These are phyloP conservation scores for Penicillium sp. DNA, from an alignment of 2,329 filamentous ascomycete genomes.

Conservation along the genomic window DNA sequence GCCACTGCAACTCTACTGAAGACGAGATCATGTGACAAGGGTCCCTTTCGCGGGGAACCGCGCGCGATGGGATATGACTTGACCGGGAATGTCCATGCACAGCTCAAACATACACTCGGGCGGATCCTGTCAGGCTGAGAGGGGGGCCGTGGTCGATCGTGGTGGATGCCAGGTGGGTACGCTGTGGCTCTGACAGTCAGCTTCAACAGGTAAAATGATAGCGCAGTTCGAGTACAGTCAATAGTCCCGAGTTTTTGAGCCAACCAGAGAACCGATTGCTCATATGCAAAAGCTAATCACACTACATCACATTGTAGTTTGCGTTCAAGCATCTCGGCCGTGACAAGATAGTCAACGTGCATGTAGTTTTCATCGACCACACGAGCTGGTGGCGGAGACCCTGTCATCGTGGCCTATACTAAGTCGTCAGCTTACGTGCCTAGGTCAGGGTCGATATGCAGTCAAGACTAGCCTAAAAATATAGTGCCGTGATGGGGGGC, in stretches of 20 bases:
- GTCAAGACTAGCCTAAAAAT: neutral
- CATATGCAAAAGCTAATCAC: neutral
- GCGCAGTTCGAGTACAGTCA: neutral
- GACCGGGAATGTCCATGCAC: neutral
- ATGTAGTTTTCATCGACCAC: neutral
- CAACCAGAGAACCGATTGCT: neutral
- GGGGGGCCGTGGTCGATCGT: neutral
- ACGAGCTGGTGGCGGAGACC: neutral
- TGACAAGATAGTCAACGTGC: neutral
- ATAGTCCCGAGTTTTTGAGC: neutral
- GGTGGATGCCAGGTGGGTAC: neutral
- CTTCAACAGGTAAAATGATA: neutral
- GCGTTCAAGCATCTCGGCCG: neutral
- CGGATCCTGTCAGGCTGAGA: neutral
- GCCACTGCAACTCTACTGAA: neutral
- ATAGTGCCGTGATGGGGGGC: neutral
- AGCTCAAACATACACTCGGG: neutral
- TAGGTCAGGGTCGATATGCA: neutral
- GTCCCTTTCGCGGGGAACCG: neutral
- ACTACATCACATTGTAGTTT: neutral
- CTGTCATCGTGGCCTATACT: neutral
- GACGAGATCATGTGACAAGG: neutral
- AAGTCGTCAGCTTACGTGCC: slow-evolving; percentile 14
- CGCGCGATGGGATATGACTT: neutral
- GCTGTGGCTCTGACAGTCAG: neutral